A percentile compares a stretch with the other conserved stretches of the same genome.
Conservation (phyloP, 257 asterid species). For the Voacanga thouarsii region DNA sequence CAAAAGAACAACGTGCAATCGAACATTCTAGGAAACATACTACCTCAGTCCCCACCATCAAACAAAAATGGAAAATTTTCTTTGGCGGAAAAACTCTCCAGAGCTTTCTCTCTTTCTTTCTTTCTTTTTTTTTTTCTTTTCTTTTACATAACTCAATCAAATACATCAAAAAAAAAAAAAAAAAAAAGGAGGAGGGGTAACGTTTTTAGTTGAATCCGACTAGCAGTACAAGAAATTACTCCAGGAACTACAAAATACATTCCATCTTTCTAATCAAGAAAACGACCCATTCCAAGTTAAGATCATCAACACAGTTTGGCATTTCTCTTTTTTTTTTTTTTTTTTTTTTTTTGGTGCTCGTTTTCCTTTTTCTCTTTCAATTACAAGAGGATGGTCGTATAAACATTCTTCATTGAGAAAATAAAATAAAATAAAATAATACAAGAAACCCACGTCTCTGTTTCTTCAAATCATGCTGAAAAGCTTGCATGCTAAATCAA, state of each 20-base stretch:
- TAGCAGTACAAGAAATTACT: neutral
- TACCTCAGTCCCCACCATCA: neutral
- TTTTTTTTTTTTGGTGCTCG: neutral
- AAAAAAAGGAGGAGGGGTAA: neutral
- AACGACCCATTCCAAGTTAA: neutral
- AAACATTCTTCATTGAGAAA: neutral
- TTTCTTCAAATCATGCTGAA: constrained; percentile 1
- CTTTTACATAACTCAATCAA: neutral
- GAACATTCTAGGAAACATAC: neutral
- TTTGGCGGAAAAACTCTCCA: neutral
- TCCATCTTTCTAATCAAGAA: constrained; percentile 2
- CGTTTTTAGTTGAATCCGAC: neutral
- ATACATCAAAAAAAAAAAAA: neutral
- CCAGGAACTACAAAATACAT: neutral
- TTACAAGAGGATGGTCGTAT: neutral
- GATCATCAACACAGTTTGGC: neutral
- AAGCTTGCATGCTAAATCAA: neutral
- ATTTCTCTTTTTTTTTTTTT: neutral
- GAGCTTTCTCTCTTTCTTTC: neutral
- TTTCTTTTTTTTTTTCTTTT: neutral
- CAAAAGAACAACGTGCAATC: neutral
- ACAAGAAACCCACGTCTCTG: constrained; percentile 2
- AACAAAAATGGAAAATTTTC: neutral
- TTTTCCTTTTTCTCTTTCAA: neutral
- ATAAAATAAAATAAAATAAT: neutral